These are phyloP conservation scores for Gautieria morchelliformis DNA, from an alignment of 768 basidiomycete species.

Conservation along the genomic window DNA sequence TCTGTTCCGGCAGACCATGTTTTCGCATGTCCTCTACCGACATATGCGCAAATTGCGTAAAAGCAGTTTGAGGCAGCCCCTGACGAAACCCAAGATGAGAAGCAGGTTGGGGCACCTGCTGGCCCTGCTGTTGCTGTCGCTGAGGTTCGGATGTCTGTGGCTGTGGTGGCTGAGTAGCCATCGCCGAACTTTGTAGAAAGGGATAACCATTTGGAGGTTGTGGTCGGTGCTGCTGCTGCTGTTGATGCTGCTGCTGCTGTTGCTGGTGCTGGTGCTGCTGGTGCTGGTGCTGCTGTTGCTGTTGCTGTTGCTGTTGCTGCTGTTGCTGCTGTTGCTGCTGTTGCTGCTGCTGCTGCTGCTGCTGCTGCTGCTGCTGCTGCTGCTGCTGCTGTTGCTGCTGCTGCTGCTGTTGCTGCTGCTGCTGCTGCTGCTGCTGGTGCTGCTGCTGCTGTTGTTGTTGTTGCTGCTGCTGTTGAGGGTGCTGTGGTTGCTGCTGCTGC, in stretches of 20 bases:
- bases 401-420: conserved; percentile 9
- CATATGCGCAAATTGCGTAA: conserved; percentile 33
- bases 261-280: neutral
- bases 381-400: conserved; percentile 8
- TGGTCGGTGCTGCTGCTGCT: conserved; percentile 3
- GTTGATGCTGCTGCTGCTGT: conserved; percentile 1
- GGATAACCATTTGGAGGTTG: neutral
- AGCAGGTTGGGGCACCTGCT: conserved; percentile 1
- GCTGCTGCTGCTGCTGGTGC: conserved; percentile 16
- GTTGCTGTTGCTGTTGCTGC: conserved; percentile 5
- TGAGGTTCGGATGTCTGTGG: neutral
- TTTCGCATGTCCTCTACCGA: conserved; percentile 43
- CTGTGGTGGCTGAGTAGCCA: neutral
- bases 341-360: conserved; percentile 6
- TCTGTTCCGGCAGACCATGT: conserved; percentile 36
- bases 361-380: conserved; percentile 1
- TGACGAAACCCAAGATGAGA: conserved; percentile 3
- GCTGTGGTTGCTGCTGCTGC: conserved; percentile 15
- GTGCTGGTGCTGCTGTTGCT: conserved; percentile 6
- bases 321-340: conserved; percentile 2
- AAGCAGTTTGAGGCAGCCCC: conserved; percentile 30
- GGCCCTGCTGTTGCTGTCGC: neutral
- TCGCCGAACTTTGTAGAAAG: conserved; percentile 1
- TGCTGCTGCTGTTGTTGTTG: conserved; percentile 9
- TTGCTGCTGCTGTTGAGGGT: conserved; percentile 10